These are phyloP conservation scores for Neonectria neomacrospora DNA, from an alignment of 2,329 filamentous ascomycete genomes.

Conservation along the genomic window DNA sequence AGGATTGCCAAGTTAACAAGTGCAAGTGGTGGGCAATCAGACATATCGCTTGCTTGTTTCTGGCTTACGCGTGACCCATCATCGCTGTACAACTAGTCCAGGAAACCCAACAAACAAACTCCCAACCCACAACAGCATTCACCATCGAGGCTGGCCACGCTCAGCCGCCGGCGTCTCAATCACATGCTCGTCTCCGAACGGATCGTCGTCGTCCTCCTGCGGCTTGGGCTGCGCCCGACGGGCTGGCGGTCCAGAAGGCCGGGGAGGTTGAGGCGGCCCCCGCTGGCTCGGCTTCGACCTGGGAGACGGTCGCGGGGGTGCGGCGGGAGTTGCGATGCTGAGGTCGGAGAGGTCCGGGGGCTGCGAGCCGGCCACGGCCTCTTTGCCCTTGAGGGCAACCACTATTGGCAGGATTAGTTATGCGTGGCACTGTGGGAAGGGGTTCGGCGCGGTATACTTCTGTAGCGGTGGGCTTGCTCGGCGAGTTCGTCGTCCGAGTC, in stretches of 20 bases:
- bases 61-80: background rate
- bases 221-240: slow-evolving; percentile 47
- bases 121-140: background rate
- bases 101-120: background rate
- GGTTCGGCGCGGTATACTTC: slow-evolving; percentile 57
- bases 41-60: slow-evolving; percentile 4
- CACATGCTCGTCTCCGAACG: slow-evolving; percentile 86
- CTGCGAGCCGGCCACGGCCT: slow-evolving; percentile 54
- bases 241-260: slow-evolving; percentile 19
- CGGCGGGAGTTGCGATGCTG: slow-evolving; percentile 53
- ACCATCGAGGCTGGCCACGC: slow-evolving; percentile 48
- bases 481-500: slow-evolving; percentile 76
- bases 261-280: slow-evolving; percentile 35
- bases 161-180: slow-evolving; percentile 55
- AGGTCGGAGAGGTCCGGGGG: slow-evolving; percentile 59
- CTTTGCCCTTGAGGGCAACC: slow-evolving; percentile 63
- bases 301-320: slow-evolving; percentile 55
- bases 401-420: slow-evolving; percentile 52
- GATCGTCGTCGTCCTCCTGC: slow-evolving; percentile 85
- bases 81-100: background rate
- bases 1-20: background rate
- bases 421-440: slow-evolving; percentile 27
- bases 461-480: slow-evolving; percentile 73
- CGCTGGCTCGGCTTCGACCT: slow-evolving; percentile 37
- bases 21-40: background rate